Evolutionary conservation across 2,329 filamentous ascomycete genomes (phyloP).

Genomic region (Pseudopithomyces chartarum): DNA sequence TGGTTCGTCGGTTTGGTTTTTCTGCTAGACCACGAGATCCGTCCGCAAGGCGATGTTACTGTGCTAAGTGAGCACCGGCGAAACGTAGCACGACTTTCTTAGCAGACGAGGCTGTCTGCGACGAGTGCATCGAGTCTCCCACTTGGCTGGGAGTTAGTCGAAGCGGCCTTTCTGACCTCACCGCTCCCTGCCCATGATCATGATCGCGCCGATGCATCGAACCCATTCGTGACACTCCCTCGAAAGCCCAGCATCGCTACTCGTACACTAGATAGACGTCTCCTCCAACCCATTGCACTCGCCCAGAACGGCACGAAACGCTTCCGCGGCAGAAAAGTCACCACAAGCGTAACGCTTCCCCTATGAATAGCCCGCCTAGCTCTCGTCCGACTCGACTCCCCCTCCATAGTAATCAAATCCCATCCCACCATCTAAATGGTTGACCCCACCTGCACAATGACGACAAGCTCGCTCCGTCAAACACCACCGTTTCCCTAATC

Average conservation of each 20-base stretch:
- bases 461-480: background rate
- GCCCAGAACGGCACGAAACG: constrained; percentile 1
- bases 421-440: background rate
- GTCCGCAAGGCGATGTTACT: background rate
- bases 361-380: background rate
- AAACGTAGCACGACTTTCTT: background rate
- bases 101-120: background rate
- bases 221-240: too few species aligned
- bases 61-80: background rate
- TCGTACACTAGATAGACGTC: background rate
- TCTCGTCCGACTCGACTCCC: background rate
- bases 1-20: background rate
- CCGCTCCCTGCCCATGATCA: too few species aligned
- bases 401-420: too few species aligned
- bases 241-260: background rate
- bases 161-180: too few species aligned
- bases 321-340: background rate
- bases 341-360: background rate
- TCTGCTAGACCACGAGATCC: background rate
- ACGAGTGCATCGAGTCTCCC: too few species aligned
- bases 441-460: constrained; percentile 1
- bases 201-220: too few species aligned
- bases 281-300: background rate
- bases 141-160: too few species aligned
- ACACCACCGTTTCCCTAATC: background rate